Evolutionary conservation across 2,329 filamentous ascomycete species (phyloP), one percentile per base, ranked within the genome.

Genomic region (Pestalotiopsis sp.): DNA sequence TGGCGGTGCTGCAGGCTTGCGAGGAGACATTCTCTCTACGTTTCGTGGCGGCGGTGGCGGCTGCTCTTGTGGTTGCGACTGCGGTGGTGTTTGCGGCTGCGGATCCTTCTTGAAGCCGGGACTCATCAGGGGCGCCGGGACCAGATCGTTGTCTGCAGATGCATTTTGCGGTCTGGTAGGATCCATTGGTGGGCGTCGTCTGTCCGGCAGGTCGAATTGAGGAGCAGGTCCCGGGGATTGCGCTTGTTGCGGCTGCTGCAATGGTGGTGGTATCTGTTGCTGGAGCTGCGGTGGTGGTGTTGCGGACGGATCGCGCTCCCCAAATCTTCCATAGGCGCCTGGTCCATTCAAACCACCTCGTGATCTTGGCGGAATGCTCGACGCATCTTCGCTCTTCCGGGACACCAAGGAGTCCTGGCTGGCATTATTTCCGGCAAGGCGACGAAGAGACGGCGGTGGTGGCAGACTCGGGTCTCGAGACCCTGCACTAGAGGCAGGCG

Each of bases 101-200:
- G 78, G 80, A 26, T 86, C 84, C 70, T 79, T 81, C 59, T 83
- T 84, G 66, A 78, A 77, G 7, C 76, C 77, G 30, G 84, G 83
- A 71, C 85, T 88, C 78, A 86, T 86, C 56, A 89, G 74, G 4
- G 87, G 87, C 3, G 86, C 87, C 6, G 87, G 87, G 2, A 89
- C 86, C 44, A 89, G 77, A 65, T 87, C 84, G 61, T 82, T 83
- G 70, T 89, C 83, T 14, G 75, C 75, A 17, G 26, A 48, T 55
- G 75, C 70, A 60, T 78, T 83, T 63, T 83, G 81, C 7, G 86
- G 86, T 39, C 86, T 81, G 6, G 85, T 78, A 7, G 86, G 84
- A 68, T 90, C 86, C 88, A 92, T 91, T 0, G 89, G 88, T 1
- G 90, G 90, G 62, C 90, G 81, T 75, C 85, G 89, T 69, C 90